Percentiles rank a stretch among this genome's conserved stretches.
Conservation (phyloP, 2,329 filamentous ascomycete genomes). For the Triangularia verruculosa region DNA sequence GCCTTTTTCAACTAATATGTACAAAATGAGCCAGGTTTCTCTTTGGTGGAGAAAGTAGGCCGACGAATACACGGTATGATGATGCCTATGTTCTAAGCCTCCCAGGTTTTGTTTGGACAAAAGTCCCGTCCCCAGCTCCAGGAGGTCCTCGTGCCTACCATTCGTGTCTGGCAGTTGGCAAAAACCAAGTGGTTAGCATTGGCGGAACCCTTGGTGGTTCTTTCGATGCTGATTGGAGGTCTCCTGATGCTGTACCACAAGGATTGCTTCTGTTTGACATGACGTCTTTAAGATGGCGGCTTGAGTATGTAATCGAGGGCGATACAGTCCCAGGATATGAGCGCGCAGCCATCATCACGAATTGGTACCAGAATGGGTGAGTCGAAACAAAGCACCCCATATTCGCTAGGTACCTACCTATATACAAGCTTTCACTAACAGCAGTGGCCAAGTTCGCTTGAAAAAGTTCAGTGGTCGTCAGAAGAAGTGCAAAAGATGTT, state of each 20-base stretch:
- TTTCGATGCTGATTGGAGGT: background rate
- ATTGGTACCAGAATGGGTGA: constrained; percentile 19
- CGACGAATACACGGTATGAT: constrained; percentile 6
- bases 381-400: constrained; percentile 5
- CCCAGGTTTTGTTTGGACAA: constrained; percentile 25
- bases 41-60: constrained; percentile 16
- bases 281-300: constrained; percentile 18
- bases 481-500: too few species aligned
- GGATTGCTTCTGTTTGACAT: constrained; percentile 24
- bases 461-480: too few species aligned
- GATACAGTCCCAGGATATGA: constrained; percentile 14
- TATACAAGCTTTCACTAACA: too few species aligned
- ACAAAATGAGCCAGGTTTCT: constrained; percentile 7
- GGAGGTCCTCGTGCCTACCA: constrained; percentile 7
- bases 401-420: too few species aligned
- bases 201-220: constrained; percentile 10
- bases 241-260: constrained; percentile 14
- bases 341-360: constrained; percentile 9
- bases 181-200: constrained; percentile 20
- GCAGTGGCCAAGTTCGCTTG: too few species aligned
- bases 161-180: constrained; percentile 19
- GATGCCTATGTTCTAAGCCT: constrained; percentile 23
- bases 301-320: constrained; percentile 14
- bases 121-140: constrained; percentile 1
- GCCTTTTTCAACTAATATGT: too few species aligned